Evolutionary conservation across 2,329 filamentous ascomycete species (phyloP).

Genomic region (Exophiala phaeomuriformis): DNA sequence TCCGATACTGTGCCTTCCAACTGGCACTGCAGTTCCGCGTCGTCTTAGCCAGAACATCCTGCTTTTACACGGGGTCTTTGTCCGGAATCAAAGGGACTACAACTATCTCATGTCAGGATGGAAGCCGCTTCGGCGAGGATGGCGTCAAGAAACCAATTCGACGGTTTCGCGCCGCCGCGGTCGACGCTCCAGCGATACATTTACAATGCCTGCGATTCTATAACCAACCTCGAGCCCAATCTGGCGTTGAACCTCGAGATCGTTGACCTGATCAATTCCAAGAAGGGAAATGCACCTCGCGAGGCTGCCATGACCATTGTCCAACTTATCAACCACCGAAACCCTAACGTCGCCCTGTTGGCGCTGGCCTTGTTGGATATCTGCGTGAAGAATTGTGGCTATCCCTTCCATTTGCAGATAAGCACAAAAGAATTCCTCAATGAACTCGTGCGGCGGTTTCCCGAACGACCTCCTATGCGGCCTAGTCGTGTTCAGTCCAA

Average conservation of each 20-base stretch:
- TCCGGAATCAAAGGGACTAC: not conserved
- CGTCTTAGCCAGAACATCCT: not conserved
- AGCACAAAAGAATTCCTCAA: conserved; percentile 98
- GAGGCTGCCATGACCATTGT: conserved; percentile 92
- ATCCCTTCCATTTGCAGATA: conserved; percentile 97
- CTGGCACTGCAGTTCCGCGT: too few species aligned
- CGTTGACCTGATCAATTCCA: conserved; percentile 89
- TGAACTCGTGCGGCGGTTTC: conserved; percentile 91
- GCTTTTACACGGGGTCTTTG: not conserved
- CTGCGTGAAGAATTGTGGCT: conserved; percentile 99
- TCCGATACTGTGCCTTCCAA: too few species aligned
- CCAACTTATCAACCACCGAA: conserved; percentile 91
- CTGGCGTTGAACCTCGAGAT: conserved; percentile 95
- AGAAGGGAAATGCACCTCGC: conserved; percentile 90
- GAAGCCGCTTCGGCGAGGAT: conserved; percentile 94
- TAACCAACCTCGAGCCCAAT: conserved; percentile 93
- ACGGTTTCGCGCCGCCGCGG: conserved; percentile 67
- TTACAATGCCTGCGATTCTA: conserved; percentile 85
- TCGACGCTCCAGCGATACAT: conserved; percentile 93
- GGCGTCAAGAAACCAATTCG: conserved; percentile 90
- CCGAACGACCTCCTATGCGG: conserved; percentile 82
- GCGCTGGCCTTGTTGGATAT: conserved; percentile 82
- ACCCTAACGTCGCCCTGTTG: conserved; percentile 86
- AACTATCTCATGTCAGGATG: conserved; percentile 41
- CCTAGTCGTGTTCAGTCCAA: conserved; percentile 79